Conservation (phyloP, 2,329 filamentous ascomycete genomes). For the Colletotrichum tropicale region DNA sequence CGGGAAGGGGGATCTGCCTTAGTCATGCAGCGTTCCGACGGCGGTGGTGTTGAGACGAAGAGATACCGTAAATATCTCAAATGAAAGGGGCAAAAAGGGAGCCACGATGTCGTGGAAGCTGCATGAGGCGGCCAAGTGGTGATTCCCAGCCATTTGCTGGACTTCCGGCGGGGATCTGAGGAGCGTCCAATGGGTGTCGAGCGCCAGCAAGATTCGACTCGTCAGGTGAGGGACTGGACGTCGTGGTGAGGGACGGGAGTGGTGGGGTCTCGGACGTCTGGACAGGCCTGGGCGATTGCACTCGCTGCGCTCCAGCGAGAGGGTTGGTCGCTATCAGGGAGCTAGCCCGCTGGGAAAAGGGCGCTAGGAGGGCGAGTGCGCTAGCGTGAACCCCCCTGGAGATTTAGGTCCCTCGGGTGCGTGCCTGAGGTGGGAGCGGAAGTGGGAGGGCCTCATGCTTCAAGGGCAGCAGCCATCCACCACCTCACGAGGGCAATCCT, state of each 20-base stretch:
- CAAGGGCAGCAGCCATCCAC: neutral
- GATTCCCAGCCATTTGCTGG: neutral
- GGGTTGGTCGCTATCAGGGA: neutral
- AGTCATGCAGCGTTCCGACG: neutral
- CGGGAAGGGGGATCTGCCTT: neutral
- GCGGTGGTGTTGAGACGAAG: neutral
- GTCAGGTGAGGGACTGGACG: neutral
- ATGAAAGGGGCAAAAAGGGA: neutral
- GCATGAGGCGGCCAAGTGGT: neutral
- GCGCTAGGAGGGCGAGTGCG: neutral
- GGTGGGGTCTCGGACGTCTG: neutral
- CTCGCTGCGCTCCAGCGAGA: neutral
- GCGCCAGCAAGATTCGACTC: neutral
- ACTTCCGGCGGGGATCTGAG: neutral
- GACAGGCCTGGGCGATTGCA: neutral
- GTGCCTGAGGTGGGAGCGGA: neutral
- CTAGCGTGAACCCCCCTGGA: constrained; percentile 14
- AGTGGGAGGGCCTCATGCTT: neutral
- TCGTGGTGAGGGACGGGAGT: neutral
- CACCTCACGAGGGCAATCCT: neutral
- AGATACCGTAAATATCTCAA: neutral
- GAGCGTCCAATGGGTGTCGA: neutral
- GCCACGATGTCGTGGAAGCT: neutral
- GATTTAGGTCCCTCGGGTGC: neutral
- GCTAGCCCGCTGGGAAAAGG: neutral